phyloP scores from a whole-genome alignment of 768 basidiomycete species.

The Russula sp. region DNA sequence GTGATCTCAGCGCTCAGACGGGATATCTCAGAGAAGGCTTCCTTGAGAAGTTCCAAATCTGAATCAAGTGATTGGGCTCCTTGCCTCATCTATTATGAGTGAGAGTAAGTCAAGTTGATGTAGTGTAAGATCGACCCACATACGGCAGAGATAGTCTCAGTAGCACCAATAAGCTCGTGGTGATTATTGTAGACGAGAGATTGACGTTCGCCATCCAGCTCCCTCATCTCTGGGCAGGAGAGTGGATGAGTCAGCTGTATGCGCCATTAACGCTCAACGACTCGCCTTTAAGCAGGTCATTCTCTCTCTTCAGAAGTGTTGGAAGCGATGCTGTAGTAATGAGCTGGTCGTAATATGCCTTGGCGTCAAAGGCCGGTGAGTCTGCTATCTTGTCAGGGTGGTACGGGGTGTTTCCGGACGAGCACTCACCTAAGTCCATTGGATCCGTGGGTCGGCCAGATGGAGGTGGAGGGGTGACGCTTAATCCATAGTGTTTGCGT shows the following conservation, averaged over 20 bases:
- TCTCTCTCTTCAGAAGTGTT: constrained; percentile 69
- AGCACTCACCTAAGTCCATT: constrained; percentile 66
- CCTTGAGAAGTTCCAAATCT: constrained; percentile 74
- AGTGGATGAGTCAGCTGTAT: neutral
- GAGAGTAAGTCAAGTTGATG: neutral
- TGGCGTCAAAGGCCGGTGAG: constrained; percentile 76
- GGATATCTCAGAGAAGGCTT: constrained; percentile 83
- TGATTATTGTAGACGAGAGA: constrained; percentile 93
- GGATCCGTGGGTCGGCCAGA: constrained; percentile 57
- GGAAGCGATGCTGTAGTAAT: constrained; percentile 77
- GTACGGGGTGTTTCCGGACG: neutral
- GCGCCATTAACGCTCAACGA: constrained; percentile 10
- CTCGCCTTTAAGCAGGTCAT: constrained; percentile 69
- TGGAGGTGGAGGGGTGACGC: constrained; percentile 64
- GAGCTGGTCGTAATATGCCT: constrained; percentile 77
- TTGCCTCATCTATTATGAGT: constrained; percentile 69
- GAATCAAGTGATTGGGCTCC: constrained; percentile 81
- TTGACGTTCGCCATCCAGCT: constrained; percentile 83
- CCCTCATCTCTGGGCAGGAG: constrained; percentile 61
- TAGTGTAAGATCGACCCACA: constrained; percentile 25
- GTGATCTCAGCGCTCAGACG: constrained; percentile 65
- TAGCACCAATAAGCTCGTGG: constrained; percentile 90
- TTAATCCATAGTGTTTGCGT: constrained; percentile 83
- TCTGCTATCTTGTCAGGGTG: constrained; percentile 40
- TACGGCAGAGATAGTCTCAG: constrained; percentile 85